These are phyloP conservation scores for Fusarium agapanthi DNA, from an alignment of 2,329 filamentous ascomycete species.

Conservation along the genomic window DNA sequence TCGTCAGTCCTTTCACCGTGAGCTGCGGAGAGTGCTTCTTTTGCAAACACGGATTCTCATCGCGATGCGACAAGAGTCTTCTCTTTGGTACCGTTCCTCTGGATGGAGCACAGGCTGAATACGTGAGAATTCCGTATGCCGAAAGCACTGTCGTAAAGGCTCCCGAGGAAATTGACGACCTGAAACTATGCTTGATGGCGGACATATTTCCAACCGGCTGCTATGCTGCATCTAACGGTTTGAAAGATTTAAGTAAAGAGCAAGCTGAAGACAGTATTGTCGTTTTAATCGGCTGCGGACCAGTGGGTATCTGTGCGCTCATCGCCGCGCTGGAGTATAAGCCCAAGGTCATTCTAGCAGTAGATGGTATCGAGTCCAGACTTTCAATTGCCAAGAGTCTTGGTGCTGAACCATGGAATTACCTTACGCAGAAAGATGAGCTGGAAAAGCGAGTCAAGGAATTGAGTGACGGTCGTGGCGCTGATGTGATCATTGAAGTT, in stretches of 20 bases:
- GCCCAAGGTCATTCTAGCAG: slow-evolving; percentile 7
- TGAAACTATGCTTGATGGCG: slow-evolving; percentile 29
- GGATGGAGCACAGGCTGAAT: slow-evolving; percentile 30
- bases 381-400: not conserved
- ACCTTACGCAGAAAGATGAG: slow-evolving; percentile 69
- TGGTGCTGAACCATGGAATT: slow-evolving; percentile 68
- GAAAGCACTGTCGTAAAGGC: slow-evolving; percentile 25
- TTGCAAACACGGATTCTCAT: slow-evolving; percentile 13
- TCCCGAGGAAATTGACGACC: slow-evolving; percentile 2
- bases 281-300: slow-evolving; percentile 25
- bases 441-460: slow-evolving; percentile 74
- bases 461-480: slow-evolving; percentile 79
- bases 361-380: slow-evolving; percentile 21
- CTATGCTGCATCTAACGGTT: slow-evolving; percentile 65
- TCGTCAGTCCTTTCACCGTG: slow-evolving; percentile 29
- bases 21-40: slow-evolving; percentile 33
- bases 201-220: slow-evolving; percentile 34
- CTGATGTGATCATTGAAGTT: slow-evolving; percentile 81
- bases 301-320: slow-evolving; percentile 26
- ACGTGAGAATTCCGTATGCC: slow-evolving; percentile 19
- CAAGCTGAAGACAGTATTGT: not conserved
- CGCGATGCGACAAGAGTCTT: slow-evolving; percentile 13
- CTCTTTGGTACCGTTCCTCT: slow-evolving; percentile 11
- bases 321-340: slow-evolving; percentile 16
- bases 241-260: not conserved